Conservation (phyloP, 148 eudicot genomes). For the Fagopyrum esculentum region DNA sequence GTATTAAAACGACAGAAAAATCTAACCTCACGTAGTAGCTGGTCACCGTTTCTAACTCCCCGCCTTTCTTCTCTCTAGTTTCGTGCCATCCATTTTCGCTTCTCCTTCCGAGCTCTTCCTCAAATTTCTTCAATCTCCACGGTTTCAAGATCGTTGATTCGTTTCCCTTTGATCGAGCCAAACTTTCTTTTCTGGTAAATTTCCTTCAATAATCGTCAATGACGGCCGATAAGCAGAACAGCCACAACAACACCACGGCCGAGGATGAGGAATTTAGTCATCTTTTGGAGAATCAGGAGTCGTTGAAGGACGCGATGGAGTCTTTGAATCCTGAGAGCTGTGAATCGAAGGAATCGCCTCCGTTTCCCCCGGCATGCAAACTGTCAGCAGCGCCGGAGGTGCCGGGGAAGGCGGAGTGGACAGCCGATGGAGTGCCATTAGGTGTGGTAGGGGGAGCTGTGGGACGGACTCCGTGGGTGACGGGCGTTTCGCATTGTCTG, state of each 20-base stretch:
- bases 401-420: conserved; percentile 7
- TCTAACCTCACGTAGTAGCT: background rate
- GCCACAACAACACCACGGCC: background rate
- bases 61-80: background rate
- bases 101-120: conserved; percentile 1
- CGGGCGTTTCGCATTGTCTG: conserved; percentile 9
- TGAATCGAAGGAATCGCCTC: conserved; percentile 4
- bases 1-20: background rate
- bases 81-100: conserved; percentile 4
- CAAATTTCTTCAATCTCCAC: background rate
- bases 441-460: conserved; percentile 1
- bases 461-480: conserved; percentile 9
- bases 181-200: background rate
- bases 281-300: conserved; percentile 11
- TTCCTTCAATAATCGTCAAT: background rate
- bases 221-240: conserved; percentile 10
- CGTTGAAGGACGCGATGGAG: background rate
- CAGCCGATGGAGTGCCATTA: conserved; percentile 3
- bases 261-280: background rate
- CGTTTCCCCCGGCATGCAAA: background rate
- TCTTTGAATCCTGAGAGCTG: background rate
- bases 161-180: background rate
- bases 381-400: background rate
- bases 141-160: background rate
- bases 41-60: conserved; percentile 1